phyloP scores from a whole-genome alignment of 2,329 filamentous ascomycete genomes.

The Arthrobotrys sphaeroides region DNA sequence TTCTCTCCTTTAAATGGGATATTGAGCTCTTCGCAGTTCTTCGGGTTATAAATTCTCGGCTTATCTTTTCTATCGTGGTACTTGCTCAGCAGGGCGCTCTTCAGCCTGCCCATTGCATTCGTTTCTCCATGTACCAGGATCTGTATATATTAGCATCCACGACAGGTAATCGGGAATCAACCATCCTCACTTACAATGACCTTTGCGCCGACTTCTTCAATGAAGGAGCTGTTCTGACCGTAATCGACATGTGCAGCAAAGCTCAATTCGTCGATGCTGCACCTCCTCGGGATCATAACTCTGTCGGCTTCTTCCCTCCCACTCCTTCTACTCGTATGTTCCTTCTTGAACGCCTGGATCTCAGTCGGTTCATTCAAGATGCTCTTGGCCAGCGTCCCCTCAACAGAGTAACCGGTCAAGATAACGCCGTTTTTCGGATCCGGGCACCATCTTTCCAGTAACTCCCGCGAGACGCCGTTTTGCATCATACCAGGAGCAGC shows the following conservation, averaged over 20 bases:
- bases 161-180: background rate
- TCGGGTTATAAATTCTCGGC: conserved; percentile 90
- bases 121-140: conserved; percentile 97
- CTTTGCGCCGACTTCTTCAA: conserved; percentile 89
- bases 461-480: conserved; percentile 89
- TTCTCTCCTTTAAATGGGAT: conserved; percentile 98
- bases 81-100: conserved; percentile 91
- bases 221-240: conserved; percentile 93
- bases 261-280: conserved; percentile 91
- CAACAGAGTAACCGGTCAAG: conserved; percentile 97
- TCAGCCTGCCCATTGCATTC: conserved; percentile 96
- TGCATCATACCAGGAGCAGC: conserved; percentile 93
- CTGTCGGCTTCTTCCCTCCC: conserved; percentile 74
- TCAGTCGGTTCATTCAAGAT: conserved; percentile 94
- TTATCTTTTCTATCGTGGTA: conserved; percentile 83
- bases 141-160: conserved; percentile 63
- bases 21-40: conserved; percentile 92
- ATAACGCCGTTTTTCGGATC: conserved; percentile 98
- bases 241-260: conserved; percentile 98
- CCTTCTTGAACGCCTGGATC: conserved; percentile 91
- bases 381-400: conserved; percentile 97
- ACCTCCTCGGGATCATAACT: conserved; percentile 88
- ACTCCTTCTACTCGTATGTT: conserved; percentile 65
- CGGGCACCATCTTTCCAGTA: conserved; percentile 94
- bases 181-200: conserved; percentile 77